Evolutionary conservation across 805 yeast species (phyloP).

Genomic region (Pichia phayaonensis): DNA sequence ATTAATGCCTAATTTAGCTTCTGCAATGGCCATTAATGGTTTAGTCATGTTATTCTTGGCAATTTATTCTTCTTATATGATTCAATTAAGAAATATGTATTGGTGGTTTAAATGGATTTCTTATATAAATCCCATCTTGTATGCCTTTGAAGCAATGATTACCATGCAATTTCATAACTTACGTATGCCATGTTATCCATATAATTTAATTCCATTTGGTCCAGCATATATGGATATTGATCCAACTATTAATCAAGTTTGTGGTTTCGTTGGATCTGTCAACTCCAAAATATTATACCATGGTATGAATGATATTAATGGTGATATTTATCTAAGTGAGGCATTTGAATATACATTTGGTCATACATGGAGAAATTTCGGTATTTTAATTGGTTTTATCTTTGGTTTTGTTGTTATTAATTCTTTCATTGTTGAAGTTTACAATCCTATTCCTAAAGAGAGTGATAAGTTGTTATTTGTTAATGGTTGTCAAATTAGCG

Average conservation of each 20-base stretch:
- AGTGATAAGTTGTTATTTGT: constrained; percentile 29
- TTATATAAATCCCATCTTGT: constrained; percentile 41
- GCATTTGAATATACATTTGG: constrained; percentile 44
- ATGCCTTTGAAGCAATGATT: constrained; percentile 47
- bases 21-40: constrained; percentile 58
- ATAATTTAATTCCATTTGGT: constrained; percentile 45
- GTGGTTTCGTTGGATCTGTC: constrained; percentile 46
- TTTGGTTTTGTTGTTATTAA: constrained; percentile 31
- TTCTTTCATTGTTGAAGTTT: constrained; percentile 25
- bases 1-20: constrained; percentile 38
- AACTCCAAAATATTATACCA: constrained; percentile 16
- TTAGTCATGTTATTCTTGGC: constrained; percentile 40
- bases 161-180: constrained; percentile 50
- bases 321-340: constrained; percentile 38
- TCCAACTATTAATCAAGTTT: constrained; percentile 33
- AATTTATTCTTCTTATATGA: constrained; percentile 59
- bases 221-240: constrained; percentile 41
- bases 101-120: constrained; percentile 59
- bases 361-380: constrained; percentile 79
- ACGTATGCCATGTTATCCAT: constrained; percentile 39
- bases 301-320: constrained; percentile 35
- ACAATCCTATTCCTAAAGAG: constrained; percentile 24
- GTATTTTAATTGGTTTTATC: constrained; percentile 37
- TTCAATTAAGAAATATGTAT: constrained; percentile 50
- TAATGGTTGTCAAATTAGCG: constrained; percentile 23